Evolutionary conservation across 2,329 filamentous ascomycete species (phyloP).

Genomic region (Metarhizium rileyi): DNA sequence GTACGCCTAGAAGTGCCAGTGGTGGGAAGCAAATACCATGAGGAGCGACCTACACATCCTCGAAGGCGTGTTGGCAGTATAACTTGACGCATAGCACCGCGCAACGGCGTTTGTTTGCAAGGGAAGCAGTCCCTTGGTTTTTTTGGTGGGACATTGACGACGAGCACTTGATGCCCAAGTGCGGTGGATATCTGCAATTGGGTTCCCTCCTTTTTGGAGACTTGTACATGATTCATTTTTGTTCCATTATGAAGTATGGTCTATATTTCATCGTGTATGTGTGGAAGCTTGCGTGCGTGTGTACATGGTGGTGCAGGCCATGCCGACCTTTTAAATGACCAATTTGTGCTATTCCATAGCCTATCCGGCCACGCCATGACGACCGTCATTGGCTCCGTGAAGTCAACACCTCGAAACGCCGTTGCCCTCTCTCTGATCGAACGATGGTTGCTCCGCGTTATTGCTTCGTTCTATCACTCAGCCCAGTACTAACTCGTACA

Average conservation of each 20-base stretch:
- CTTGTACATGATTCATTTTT: background rate
- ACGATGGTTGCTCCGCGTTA: background rate
- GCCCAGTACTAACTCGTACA: constrained; percentile 71
- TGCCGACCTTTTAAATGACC: background rate
- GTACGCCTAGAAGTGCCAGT: background rate
- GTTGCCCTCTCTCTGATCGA: background rate
- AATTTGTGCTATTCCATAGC: background rate
- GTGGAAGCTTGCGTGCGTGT: no score
- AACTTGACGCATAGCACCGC: background rate
- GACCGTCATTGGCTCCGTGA: background rate
- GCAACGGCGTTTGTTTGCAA: background rate
- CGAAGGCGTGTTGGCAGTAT: background rate
- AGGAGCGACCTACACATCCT: constrained; percentile 6
- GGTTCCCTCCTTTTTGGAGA: background rate
- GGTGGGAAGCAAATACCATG: constrained; percentile 9
- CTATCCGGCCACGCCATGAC: background rate
- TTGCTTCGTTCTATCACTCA: constrained; percentile 29
- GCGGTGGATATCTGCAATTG: background rate
- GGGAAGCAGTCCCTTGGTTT: background rate
- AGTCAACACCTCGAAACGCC: background rate
- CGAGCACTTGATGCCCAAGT: background rate
- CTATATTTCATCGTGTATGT: background rate
- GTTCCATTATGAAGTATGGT: background rate
- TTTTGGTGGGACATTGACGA: background rate
- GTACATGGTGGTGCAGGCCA: background rate